phyloP scores from a whole-genome alignment of 1,139 yeast species.

The Citeromyces siamensis region DNA sequence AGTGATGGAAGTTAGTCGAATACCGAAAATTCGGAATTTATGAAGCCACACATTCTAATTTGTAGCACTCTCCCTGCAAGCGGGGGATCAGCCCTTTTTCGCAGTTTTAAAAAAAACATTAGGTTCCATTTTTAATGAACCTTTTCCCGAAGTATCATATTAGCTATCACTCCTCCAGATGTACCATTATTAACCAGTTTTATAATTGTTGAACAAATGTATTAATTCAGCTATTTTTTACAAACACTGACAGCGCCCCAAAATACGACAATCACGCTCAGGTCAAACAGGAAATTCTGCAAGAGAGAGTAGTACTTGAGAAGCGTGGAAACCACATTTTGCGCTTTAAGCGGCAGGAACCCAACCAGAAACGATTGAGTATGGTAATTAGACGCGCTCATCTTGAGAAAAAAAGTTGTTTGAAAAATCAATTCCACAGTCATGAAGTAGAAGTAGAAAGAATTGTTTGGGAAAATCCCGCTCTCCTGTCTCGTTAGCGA shows the following conservation, averaged over 20 bases:
- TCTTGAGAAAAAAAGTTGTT: constrained; percentile 5
- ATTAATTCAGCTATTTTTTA: constrained; percentile 2
- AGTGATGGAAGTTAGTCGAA: no score
- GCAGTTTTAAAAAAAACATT: no score
- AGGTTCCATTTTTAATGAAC: no score
- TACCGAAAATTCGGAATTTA: no score
- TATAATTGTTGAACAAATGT: no score
- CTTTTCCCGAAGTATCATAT: not conserved
- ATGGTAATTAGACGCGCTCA: constrained; percentile 10
- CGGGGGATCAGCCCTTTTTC: no score
- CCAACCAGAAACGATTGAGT: constrained; percentile 14
- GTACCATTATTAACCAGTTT: no score
- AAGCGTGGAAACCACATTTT: constrained; percentile 12
- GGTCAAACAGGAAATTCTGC: constrained; percentile 24
- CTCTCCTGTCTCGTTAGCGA: constrained; percentile 9
- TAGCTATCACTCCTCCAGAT: no score
- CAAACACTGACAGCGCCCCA: constrained; percentile 18
- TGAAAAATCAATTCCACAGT: constrained; percentile 7
- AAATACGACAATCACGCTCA: constrained; percentile 24
- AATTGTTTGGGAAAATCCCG: constrained; percentile 20
- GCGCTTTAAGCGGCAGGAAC: constrained; percentile 14
- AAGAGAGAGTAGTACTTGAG: constrained; percentile 25
- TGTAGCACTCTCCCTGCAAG: no score
- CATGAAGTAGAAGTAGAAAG: constrained; percentile 14
- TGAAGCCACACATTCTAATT: no score